phyloP scores from a whole-genome alignment of 306 rosid genomes.

The Myrica gale region DNA sequence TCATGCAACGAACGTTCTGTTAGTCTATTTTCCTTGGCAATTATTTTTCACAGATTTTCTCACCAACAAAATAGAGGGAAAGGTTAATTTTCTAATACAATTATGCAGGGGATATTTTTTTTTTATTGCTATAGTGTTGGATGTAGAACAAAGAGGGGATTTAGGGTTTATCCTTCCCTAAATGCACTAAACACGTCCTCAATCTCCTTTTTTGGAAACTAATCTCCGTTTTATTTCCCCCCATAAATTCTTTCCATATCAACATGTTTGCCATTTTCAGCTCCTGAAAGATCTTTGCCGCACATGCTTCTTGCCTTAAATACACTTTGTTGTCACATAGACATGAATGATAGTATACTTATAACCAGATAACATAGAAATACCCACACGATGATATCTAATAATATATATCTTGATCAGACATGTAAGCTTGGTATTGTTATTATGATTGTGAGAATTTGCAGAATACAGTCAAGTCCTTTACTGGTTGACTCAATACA shows the following conservation, averaged over 20 bases:
- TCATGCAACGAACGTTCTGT: neutral
- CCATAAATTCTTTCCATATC: too few species aligned
- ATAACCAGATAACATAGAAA: too few species aligned
- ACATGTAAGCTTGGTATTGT: neutral
- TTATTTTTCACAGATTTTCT: neutral
- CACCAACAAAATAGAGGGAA: neutral
- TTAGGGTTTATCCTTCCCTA: neutral
- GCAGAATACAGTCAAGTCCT: neutral
- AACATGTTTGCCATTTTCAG: too few species aligned
- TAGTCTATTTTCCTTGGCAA: neutral
- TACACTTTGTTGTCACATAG: too few species aligned
- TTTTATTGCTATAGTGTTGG: neutral
- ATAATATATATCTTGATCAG: neutral
- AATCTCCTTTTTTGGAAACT: too few species aligned
- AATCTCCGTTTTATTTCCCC: too few species aligned
- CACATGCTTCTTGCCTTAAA: too few species aligned
- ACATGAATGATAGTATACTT: too few species aligned
- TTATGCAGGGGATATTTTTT: neutral
- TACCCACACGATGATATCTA: too few species aligned
- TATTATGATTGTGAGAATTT: neutral
- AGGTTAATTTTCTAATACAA: neutral
- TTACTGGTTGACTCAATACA: too few species aligned
- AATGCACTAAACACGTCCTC: too few species aligned
- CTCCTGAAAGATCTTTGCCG: too few species aligned
- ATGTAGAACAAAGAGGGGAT: conserved; percentile 1